phyloP scores from a whole-genome alignment of 371 early-diverging fungal species.

The Mortierella sp. region DNA sequence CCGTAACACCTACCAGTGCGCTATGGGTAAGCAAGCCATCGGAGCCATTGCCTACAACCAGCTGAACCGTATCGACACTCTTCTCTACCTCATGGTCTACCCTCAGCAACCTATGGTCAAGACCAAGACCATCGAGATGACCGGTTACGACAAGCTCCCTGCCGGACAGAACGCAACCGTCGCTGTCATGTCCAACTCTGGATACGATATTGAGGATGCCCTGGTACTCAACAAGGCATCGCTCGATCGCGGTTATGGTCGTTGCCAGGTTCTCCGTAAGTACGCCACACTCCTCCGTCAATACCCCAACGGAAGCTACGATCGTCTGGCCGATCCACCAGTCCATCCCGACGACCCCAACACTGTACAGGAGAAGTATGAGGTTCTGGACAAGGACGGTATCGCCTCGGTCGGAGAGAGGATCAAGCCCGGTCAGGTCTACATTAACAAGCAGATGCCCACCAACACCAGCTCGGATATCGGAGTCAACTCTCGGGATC shows the following conservation, averaged over 20 bases:
- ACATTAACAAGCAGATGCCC: constrained; percentile 92
- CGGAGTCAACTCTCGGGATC: constrained; percentile 63
- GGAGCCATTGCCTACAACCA: constrained; percentile 98
- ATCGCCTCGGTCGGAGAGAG: constrained; percentile 92
- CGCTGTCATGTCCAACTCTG: constrained; percentile 99
- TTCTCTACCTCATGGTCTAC: constrained; percentile 96
- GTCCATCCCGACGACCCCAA: constrained; percentile 56
- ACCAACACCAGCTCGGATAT: constrained; percentile 74
- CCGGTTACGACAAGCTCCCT: constrained; percentile 98
- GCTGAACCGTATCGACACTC: constrained; percentile 96
- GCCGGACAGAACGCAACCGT: constrained; percentile 99
- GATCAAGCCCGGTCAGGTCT: constrained; percentile 79
- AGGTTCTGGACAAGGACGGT: constrained; percentile 88
- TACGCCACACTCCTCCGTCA: constrained; percentile 82
- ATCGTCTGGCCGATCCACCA: constrained; percentile 88
- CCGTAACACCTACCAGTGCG: constrained; percentile 99
- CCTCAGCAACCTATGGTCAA: constrained; percentile 99
- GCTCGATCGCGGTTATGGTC: constrained; percentile 98
- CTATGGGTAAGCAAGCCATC: constrained; percentile 99
- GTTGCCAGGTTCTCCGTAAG: constrained; percentile 97
- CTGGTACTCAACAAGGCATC: constrained; percentile 98
- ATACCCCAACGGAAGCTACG: constrained; percentile 92
- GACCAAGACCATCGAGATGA: constrained; percentile 97
- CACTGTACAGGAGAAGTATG: constrained; percentile 66
- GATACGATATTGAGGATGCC: constrained; percentile 99